Evolutionary conservation across 2,329 filamentous ascomycete species (phyloP).

Genomic region (Beauveria scarabaeidicola): DNA sequence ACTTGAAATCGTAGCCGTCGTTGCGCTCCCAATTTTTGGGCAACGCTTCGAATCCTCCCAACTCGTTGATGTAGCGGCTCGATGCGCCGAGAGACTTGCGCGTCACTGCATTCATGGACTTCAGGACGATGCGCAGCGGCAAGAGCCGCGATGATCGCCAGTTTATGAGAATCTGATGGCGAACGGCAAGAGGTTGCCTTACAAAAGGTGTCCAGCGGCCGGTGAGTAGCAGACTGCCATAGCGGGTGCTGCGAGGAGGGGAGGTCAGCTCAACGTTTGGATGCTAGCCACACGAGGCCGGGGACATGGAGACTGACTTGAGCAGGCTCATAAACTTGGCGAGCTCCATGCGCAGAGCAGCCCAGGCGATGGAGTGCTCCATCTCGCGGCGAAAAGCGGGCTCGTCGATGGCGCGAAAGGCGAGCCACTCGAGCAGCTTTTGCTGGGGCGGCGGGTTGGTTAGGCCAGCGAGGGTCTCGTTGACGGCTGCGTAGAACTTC

Average conservation of each 20-base stretch:
- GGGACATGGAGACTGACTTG: slow-evolving; percentile 29
- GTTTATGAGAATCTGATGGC: slow-evolving; percentile 51
- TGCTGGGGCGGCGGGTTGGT: slow-evolving; percentile 31
- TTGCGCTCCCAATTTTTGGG: slow-evolving; percentile 40
- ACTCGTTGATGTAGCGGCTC: slow-evolving; percentile 42
- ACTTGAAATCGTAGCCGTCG: slow-evolving; percentile 47
- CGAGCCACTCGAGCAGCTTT: slow-evolving; percentile 44
- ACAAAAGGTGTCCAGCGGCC: slow-evolving; percentile 56
- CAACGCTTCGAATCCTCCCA: slow-evolving; percentile 50
- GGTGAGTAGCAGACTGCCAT: slow-evolving; percentile 57
- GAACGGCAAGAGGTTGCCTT: slow-evolving; percentile 49
- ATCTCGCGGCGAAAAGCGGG: slow-evolving; percentile 44
- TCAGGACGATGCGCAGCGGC: slow-evolving; percentile 45
- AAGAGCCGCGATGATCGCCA: slow-evolving; percentile 54
- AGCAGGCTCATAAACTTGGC: slow-evolving; percentile 31
- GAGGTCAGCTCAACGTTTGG: not conserved
- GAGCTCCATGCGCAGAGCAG: slow-evolving; percentile 30
- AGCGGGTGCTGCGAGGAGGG: slow-evolving; percentile 41
- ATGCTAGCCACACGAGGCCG: not conserved
- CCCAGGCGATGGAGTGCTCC: slow-evolving; percentile 30
- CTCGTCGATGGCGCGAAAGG: slow-evolving; percentile 41
- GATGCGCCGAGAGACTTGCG: slow-evolving; percentile 48
- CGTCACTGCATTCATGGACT: slow-evolving; percentile 45
- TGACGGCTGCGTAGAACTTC: slow-evolving; percentile 40
- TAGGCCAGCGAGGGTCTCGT: slow-evolving; percentile 27